Evolutionary conservation across 208 protist species (phyloP).

Genomic region (Strigomonas culicis): DNA sequence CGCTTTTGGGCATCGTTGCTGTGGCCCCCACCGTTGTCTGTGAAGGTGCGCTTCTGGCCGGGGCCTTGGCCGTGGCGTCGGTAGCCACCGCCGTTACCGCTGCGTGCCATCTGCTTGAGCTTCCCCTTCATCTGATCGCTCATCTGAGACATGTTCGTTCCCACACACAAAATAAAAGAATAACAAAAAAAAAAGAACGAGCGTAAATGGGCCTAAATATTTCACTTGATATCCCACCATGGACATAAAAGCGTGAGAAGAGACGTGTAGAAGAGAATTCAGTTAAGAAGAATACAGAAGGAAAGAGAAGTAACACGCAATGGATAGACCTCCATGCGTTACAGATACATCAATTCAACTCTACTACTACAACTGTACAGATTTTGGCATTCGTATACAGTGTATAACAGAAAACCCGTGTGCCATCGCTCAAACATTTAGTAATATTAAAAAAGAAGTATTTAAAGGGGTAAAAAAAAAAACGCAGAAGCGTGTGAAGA

Average conservation of each 20-base stretch:
- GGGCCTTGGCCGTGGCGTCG: no score
- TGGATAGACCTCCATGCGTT: no score
- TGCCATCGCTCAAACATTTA: no score
- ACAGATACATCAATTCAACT: no score
- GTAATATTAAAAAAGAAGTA: background rate
- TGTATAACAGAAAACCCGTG: no score
- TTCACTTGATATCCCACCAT: background rate
- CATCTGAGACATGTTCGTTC: conserved; percentile 49
- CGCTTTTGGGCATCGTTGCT: conserved; percentile 14
- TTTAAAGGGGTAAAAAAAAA: background rate
- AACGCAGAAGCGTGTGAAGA: background rate
- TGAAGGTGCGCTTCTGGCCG: conserved; percentile 8
- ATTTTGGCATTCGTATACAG: no score
- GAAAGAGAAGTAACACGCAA: conserved; percentile 11
- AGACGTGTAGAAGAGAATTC: conserved; percentile 5
- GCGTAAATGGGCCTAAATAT: background rate
- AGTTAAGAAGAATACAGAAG: conserved; percentile 17
- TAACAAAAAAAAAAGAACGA: conserved; percentile 11
- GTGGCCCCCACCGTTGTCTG: conserved; percentile 7
- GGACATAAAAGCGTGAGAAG: background rate
- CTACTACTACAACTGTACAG: no score
- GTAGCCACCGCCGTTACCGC: conserved; percentile 25
- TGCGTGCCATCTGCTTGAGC: conserved; percentile 45
- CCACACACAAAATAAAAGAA: conserved; percentile 2
- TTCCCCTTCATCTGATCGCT: conserved; percentile 55